phyloP scores from a whole-genome alignment of 2,329 filamentous ascomycete species.

The Alternaria consortialis region DNA sequence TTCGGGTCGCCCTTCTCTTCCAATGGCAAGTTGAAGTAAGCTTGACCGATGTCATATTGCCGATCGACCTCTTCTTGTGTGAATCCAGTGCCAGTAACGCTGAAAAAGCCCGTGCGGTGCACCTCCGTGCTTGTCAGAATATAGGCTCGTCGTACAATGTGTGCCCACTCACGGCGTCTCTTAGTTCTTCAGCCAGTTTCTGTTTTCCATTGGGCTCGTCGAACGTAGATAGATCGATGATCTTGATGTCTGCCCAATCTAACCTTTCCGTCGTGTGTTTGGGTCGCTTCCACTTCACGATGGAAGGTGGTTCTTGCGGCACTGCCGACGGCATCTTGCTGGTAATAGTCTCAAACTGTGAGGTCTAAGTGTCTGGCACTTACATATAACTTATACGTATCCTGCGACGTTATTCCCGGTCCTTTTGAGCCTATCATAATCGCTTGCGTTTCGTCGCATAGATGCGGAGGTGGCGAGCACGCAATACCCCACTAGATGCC shows the following conservation, averaged over 20 bases:
- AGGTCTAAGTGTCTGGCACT: not conserved
- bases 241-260: slow-evolving; percentile 42
- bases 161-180: slow-evolving; percentile 57
- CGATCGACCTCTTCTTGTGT: slow-evolving; percentile 41
- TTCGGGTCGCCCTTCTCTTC: slow-evolving; percentile 40
- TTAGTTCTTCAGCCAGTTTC: slow-evolving; percentile 62
- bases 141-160: not conserved
- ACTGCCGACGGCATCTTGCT: slow-evolving; percentile 36
- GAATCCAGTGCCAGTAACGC: slow-evolving; percentile 41
- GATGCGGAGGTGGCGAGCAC: slow-evolving; percentile 27
- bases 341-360: not conserved
- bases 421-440: not conserved
- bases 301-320: slow-evolving; percentile 20
- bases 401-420: not conserved
- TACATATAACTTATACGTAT: not conserved
- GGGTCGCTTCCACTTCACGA: slow-evolving; percentile 41
- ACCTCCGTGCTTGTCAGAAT: slow-evolving; percentile 25
- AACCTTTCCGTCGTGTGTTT: slow-evolving; percentile 34
- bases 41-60: slow-evolving; percentile 46
- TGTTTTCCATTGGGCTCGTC: slow-evolving; percentile 64
- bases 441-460: not conserved
- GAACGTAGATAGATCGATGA: slow-evolving; percentile 58
- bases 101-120: slow-evolving; percentile 44
- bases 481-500: slow-evolving; percentile 36
- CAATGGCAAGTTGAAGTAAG: slow-evolving; percentile 42